Evolutionary conservation across 78 protist species (phyloP), one percentile per base, ranked within the genome.

Genomic region (Dictyostelium capitatum): DNA sequence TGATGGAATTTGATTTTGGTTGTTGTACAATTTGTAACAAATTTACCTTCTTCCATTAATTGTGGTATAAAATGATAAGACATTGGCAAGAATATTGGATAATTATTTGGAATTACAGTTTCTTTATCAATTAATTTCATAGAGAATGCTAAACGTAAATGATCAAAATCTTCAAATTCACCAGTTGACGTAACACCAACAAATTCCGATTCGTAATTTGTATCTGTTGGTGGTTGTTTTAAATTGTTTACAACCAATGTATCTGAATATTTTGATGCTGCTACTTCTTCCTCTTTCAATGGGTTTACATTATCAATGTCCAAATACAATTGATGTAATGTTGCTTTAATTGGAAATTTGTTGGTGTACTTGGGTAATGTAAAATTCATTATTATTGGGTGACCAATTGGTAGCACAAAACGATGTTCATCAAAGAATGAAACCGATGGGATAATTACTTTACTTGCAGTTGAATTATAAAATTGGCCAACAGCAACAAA

Each of bases 11-110:
- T 87, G 23, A 87, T 65, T 59, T 50, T 74, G 20, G 84, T 77
- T 3, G 47, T 7, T 17, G 84, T 59, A 19, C 75, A 74, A 25
- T 87, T 87, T 32, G 28, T n/a, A 25, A 87, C 78, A 25, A 87
- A 87, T 65, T 87, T 87, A n/a, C 93, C 93, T 14, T 87, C 93
- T 11, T 87, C 93, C 93, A 87, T 87, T 11, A 46, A 3, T 15
- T 80, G 74, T 50, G 93, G 93, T 8, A 87, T 87, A 54, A 75
- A 77, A 46, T 87, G 93, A 87, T 87, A 87, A 54, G 84, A 57
- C 12, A 50, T 64, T 59, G 93, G 93, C 6, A 87, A 32, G 47
- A 87, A 87, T 10, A 77, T 51, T 32, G 78, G 83, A 77, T 54
- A 51, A 43, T 46, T 54, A 28, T 79, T 79, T 37, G 28, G 79